phyloP scores from a whole-genome alignment of 306 rosid genomes.

The Vigna nakashimae region DNA sequence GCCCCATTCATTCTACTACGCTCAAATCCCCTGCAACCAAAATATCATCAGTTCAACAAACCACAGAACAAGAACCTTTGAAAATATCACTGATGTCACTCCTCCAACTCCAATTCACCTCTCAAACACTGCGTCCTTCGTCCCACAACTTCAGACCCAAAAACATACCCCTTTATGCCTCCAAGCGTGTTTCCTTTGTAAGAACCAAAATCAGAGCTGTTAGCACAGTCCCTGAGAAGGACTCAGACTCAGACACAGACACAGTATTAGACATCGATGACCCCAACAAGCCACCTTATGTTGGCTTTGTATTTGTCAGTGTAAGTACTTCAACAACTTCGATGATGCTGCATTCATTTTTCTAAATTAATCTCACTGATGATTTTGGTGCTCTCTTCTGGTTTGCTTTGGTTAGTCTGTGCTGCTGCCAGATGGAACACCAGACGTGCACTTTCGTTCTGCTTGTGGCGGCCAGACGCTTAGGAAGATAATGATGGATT shows the following conservation, averaged over 20 bases:
- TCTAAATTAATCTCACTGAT: not conserved
- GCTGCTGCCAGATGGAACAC: slow-evolving; percentile 91
- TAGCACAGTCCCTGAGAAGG: slow-evolving; percentile 61
- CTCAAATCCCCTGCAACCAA: slow-evolving; percentile 5
- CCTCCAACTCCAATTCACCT: slow-evolving; percentile 55
- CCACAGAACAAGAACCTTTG: not conserved
- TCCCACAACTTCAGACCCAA: slow-evolving; percentile 49
- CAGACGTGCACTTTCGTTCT: slow-evolving; percentile 76
- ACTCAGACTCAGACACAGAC: not conserved
- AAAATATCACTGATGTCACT: slow-evolving; percentile 50
- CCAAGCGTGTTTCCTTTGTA: slow-evolving; percentile 45
- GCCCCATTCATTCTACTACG: slow-evolving; percentile 11
- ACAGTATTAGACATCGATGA: slow-evolving; percentile 55
- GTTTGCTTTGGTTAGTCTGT: slow-evolving; percentile 61
- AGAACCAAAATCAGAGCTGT: slow-evolving; percentile 66
- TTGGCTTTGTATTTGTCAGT: slow-evolving; percentile 77
- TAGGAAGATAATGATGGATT: slow-evolving; percentile 77
- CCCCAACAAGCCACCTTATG: slow-evolving; percentile 58
- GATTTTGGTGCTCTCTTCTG: not conserved
- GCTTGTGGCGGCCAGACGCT: slow-evolving; percentile 88
- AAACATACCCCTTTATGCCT: not conserved
- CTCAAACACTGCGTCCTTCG: slow-evolving; percentile 44
- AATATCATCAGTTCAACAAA: slow-evolving; percentile 15
- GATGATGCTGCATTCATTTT: not conserved
- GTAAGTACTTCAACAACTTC: slow-evolving; percentile 51